Evolutionary conservation across 257 asterid species (phyloP), one percentile per base, ranked within the genome.

Genomic region (Scutellaria baicalensis): DNA sequence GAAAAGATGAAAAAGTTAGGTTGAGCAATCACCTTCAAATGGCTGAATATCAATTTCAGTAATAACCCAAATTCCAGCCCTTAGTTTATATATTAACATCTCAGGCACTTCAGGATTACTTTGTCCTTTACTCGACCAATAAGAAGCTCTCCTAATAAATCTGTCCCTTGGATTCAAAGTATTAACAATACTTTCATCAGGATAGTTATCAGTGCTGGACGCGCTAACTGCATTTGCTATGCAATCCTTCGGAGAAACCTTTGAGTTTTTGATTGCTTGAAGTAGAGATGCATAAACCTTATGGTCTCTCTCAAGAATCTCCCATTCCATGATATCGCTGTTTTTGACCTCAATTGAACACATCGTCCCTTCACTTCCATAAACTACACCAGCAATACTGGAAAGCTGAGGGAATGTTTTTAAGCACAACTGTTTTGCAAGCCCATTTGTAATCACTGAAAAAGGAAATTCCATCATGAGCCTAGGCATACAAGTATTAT

Each of bases 111-210:
- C 72, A 38, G 96, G 92, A 80, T 91, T 60, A 44, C 77, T 80
- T 35, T 89, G 89, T 42, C 97, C 96, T 84, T 64, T 80, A 73
- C 96, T 89, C 17, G 99, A 93, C 97, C 96, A 89, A 80, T 91
- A 91, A 2, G 90, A 88, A 61, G 89, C 83, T 74, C 84, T 62
- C 59, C 76, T 35, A 5, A 63, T 23, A 66, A 70, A 65, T 64
- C 86, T 78, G 66, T 82, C 93, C 68, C 80, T 78, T 48, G 94
- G 93, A 55, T 57, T 79, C 64, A 91, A 82, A 61, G 97, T 93
- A 71, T 86, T 77, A 47, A 68, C 69, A 9, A 91, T 47, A 68
- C 96, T 84, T 80, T 93, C 96, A 12, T 61, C 78, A 0, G 95
- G 96, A 79, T 80, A 82, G 71, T 78, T 73, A 70, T 93, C 97